These are phyloP conservation scores for Oryza punctata DNA, from an alignment of 176 grass and related monocot genomes.

Conservation along the genomic window DNA sequence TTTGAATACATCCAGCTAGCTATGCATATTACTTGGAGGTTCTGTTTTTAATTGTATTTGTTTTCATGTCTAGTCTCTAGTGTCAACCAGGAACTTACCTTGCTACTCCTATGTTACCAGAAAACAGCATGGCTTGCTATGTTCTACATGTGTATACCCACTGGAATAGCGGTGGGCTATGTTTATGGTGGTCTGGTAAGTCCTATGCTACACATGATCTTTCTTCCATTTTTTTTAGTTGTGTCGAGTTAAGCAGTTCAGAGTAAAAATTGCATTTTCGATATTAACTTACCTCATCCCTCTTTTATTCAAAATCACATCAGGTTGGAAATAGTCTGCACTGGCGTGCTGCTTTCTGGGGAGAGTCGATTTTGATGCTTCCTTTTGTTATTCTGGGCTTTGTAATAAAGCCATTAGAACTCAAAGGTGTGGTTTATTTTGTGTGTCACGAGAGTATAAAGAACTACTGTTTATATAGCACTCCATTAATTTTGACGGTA, in stretches of 20 bases:
- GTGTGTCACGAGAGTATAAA: slow-evolving; percentile 8
- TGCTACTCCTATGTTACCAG: slow-evolving; percentile 57
- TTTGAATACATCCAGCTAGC: slow-evolving; percentile 2
- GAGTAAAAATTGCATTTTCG: slow-evolving; percentile 18
- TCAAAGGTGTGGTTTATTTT: slow-evolving; percentile 69
- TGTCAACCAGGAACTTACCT: slow-evolving; percentile 37
- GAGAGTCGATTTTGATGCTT: slow-evolving; percentile 96
- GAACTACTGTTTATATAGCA: neutral
- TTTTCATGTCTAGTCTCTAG: slow-evolving; percentile 23
- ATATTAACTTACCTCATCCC: neutral
- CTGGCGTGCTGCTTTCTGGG: slow-evolving; percentile 98
- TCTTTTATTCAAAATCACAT: slow-evolving; percentile 21
- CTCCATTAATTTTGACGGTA: neutral
- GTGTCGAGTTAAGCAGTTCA: neutral
- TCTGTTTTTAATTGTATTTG: slow-evolving; percentile 10
- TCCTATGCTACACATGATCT: slow-evolving; percentile 39
- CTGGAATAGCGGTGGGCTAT: slow-evolving; percentile 95
- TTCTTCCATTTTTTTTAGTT: slow-evolving; percentile 16
- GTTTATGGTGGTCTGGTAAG: slow-evolving; percentile 95
- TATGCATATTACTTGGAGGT: neutral
- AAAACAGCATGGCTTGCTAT: slow-evolving; percentile 96
- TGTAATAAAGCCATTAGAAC: slow-evolving; percentile 82
- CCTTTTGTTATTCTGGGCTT: slow-evolving; percentile 99
- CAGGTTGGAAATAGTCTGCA: slow-evolving; percentile 71
- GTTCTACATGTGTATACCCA: slow-evolving; percentile 99